These are phyloP conservation scores for Pseudotulostoma volvatum DNA, from an alignment of 495 filamentous ascomycete genomes.

Conservation along the genomic window DNA sequence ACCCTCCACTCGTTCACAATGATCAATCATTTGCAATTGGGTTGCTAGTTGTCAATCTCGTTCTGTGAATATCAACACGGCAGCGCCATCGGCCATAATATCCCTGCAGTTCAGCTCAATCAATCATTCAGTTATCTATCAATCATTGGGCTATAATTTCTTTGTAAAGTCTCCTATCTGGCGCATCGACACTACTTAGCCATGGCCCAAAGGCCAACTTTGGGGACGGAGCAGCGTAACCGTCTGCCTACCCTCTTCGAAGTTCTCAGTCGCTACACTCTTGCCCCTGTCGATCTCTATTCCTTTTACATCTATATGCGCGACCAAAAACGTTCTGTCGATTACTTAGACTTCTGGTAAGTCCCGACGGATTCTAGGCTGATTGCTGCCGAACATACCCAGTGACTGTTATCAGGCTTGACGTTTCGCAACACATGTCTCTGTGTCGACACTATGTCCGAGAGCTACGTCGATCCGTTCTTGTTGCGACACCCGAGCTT, in stretches of 20 bases:
- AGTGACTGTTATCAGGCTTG: constrained; percentile 49
- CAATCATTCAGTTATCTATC: too few relatives aligned
- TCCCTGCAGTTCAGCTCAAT: too few relatives aligned
- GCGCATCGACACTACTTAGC: too few relatives aligned
- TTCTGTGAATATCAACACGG: too few relatives aligned
- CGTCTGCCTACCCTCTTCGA: constrained; percentile 88
- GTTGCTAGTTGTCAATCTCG: too few relatives aligned
- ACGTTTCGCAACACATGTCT: constrained; percentile 97
- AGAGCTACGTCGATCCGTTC: constrained; percentile 80
- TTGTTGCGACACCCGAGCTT: constrained; percentile 81
- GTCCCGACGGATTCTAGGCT: constrained; percentile 4
- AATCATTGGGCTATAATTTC: too few relatives aligned
- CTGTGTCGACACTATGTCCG: constrained; percentile 96
- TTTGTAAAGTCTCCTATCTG: too few relatives aligned
- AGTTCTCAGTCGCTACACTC: constrained; percentile 77
- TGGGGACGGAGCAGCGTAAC: constrained; percentile 42
- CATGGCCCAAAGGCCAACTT: background rate
- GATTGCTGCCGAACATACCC: constrained; percentile 60
- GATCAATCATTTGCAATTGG: too few relatives aligned
- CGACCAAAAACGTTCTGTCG: constrained; percentile 91
- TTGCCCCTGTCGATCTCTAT: constrained; percentile 88
- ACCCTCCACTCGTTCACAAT: too few relatives aligned
- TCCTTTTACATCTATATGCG: constrained; percentile 99
- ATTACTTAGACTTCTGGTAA: constrained; percentile 97
- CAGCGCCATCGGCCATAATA: too few relatives aligned